Base-by-base conservation (phyloP, 192 early-diverging fungal species). In the Phlyctochytrium bullatum region DNA sequence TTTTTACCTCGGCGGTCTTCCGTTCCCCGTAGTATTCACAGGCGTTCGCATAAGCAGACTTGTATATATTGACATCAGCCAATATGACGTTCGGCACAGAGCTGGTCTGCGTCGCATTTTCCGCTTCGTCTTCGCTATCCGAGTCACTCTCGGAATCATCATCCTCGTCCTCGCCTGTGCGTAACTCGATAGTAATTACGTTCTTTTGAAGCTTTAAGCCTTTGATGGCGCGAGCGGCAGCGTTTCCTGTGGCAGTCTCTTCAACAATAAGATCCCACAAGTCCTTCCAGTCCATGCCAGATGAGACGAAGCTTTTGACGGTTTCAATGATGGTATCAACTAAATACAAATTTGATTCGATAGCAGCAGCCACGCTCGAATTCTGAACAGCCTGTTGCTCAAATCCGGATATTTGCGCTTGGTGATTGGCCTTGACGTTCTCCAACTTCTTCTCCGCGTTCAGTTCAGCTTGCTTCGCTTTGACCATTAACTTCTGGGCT, bases 261-360 rank as follows among this genome's bases (percentile, higher is more conserved):
- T 95, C 91, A 31, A 80, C 76, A 1, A 99, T 86, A 33, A 96
- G 76, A 61, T 94, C 89, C 56, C 89, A 90, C 3, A 99, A 78
- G 73, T 99, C 97, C 62, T 83, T 80, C 97, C 97, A 99, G 73
- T 97, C 96, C 90, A 98, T 95, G 2, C 93, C 92, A 27, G 86
- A 86, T 3, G 92, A 92, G 3, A 97, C 86, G 30, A 92, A 94
- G 69, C 88, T 86, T 32, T 94, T 85, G 65, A 96, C 89, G 50
- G 95, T 89, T 65, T 84, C 75, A 59, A 99, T 91, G 0, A 93
- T 88, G 47, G 89, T 87, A 61, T 98, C 97, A 0, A 96, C 93
- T 68, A 89, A 78, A 32, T 89, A 84, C 57, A 94, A 69, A 65
- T 94, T 93, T 30, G 72, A 65, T 66, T 98, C 94, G 57, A 99